Base-by-base conservation (phyloP, 345 rosid species). In the Citrus glauca region DNA sequence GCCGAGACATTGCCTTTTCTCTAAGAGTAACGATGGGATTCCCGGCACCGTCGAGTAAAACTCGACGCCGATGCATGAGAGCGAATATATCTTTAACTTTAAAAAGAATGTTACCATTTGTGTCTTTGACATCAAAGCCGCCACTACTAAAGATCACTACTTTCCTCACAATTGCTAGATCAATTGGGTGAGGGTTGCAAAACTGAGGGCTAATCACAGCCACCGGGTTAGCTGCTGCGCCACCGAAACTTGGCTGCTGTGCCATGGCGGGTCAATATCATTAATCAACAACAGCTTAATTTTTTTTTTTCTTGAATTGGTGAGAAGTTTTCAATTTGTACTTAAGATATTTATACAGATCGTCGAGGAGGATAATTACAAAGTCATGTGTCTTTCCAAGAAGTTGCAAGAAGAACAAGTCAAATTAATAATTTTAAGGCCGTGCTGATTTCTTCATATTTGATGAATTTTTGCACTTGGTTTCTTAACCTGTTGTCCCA, bases 111-210 rank as follows among this genome's bases (percentile, higher is more conserved):
- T 86, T 82, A 5, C 85, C 87, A 73, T 82, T 84, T 0, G 78
- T 76, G 76, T 82, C 87, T 66, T 83, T 73, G 55, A 86, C 81
- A 2, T 74, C 86, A 60, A 87, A 82, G 84, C 79, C 79, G 13
- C 86, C 86, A 60, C 77, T 83, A 6, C 83, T 82, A 57, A 84
- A 33, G 59, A 13, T 35, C 85, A 74, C 56, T 65, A 84, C 79
- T 75, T 84, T 87, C 75, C 83, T 78, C n/a, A 82, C 83, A 35
- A 85, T 59, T 20, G 82, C 79, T 4, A 87, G 82, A 69, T 85
- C 85, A 45, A 84, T 71, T 0, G 87, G 85, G 61, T 82, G 72
- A 1, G 83, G 10, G 83, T 76, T 22, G 69, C 89, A 84, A 65
- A 16, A 86, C 72, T 77, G 79, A 33, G 84, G 84, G 78, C 82